A percentile compares a stretch with the other conserved stretches of the same genome.
Conservation (phyloP, 2,329 filamentous ascomycete genomes). For the Didymosphaeria variabile region DNA sequence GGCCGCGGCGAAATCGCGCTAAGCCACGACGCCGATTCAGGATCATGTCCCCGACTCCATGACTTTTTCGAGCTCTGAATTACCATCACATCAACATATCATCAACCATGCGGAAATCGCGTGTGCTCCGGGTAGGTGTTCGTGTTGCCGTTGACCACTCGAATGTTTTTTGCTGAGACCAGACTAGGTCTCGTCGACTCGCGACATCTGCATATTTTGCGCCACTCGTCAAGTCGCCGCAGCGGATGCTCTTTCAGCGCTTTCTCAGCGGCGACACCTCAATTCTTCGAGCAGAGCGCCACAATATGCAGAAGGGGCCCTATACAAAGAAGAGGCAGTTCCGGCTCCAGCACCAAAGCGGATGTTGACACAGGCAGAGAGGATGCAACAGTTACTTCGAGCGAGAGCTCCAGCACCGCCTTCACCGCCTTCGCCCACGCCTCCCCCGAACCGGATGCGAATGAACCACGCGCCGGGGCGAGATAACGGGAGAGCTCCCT, state of each 20-base stretch:
- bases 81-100: slow-evolving; percentile 14
- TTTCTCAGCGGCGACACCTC: slow-evolving; percentile 43
- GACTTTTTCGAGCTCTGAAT: slow-evolving; percentile 17
- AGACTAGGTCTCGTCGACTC: slow-evolving; percentile 43
- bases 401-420: slow-evolving; percentile 27
- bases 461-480: slow-evolving; percentile 26
- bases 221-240: slow-evolving; percentile 44
- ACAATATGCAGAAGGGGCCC: slow-evolving; percentile 40
- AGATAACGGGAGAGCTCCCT: slow-evolving; percentile 28
- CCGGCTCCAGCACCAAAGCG: slow-evolving; percentile 22
- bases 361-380: slow-evolving; percentile 37
- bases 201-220: slow-evolving; percentile 51
- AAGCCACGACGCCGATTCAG: neutral
- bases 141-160: neutral
- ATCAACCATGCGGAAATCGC: slow-evolving; percentile 42
- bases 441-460: slow-evolving; percentile 20
- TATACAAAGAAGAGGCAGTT: slow-evolving; percentile 40
- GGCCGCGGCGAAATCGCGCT: neutral
- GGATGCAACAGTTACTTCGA: slow-evolving; percentile 37
- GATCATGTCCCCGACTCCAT: slow-evolving; percentile 5
- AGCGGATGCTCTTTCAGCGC: slow-evolving; percentile 23
- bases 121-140: slow-evolving; percentile 37
- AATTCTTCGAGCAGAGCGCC: slow-evolving; percentile 44
- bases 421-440: slow-evolving; percentile 20
- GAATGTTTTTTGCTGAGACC: neutral